Evolutionary conservation across 1,139 yeast species (phyloP), one percentile per base, ranked within the genome.

Genomic region (Kodamaea sp.): DNA sequence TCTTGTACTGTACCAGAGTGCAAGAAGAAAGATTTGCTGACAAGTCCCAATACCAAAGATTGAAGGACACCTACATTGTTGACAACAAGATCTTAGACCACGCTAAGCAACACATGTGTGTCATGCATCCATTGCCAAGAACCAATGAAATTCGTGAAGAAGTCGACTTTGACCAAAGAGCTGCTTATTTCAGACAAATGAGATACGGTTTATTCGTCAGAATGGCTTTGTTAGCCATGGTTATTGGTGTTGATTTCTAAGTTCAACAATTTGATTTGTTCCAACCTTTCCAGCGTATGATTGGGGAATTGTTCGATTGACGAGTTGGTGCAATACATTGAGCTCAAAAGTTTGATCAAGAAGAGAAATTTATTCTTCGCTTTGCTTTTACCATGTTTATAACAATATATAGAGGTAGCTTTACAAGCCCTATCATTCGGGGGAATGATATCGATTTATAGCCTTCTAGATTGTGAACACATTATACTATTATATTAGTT

Each of bases 141-240:
- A 89, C 88, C 48, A 84, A 80, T 53, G 99, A 94, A 70, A 90
- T 94, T 51, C 84, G 87, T 57, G 97, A 89, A 68, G 98, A 94
- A 70, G 97, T 94, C 53, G 99, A 94, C 66, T 92, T 90, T 57
- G 99, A 94, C 66, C 97, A 90, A 66, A 85, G 98, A 66, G 97
- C 98, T 47, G 97, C 97, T 42, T 92, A 92, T 73, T 92, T 92
- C 75, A 86, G 98, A 79, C 97, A 90, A 74, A 92, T 92, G 97
- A 84, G 94, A 66, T 92, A 92, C 59, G 99, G 99, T 43, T 76
- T 94, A 64, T 94, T 82, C 60, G 96, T 94, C 36, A 88, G 99
- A 77, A 94, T 94, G 99, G 98, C 98, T 13, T 72, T 94, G 48
- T 76, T 94, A 61, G 97, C 97, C 42, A 85, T 92, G 95, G 98